phyloP scores from a whole-genome alignment of 129 eudicot genomes.

The Helianthus tuberosus region DNA sequence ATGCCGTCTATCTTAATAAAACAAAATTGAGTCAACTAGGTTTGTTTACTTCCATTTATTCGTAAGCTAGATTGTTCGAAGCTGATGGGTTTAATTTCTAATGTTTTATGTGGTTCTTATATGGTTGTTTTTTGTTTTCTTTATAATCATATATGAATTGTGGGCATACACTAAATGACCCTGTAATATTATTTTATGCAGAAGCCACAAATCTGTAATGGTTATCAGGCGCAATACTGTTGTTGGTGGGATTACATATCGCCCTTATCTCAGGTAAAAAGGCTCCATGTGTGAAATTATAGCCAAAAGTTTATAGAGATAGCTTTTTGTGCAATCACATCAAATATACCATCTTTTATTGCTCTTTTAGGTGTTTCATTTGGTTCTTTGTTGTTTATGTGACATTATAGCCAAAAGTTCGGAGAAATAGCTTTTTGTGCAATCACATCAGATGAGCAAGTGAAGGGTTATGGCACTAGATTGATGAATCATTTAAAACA shows the following conservation, averaged over 20 bases:
- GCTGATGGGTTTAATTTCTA: slow-evolving; percentile 9
- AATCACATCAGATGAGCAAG: slow-evolving; percentile 97
- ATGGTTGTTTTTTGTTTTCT: slow-evolving; percentile 9
- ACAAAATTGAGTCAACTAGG: not conserved
- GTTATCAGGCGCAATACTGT: slow-evolving; percentile 73
- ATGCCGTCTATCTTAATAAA: not conserved
- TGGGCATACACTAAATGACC: slow-evolving; percentile 1
- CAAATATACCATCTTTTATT: not conserved
- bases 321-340: slow-evolving; percentile 97
- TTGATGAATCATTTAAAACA: slow-evolving; percentile 93
- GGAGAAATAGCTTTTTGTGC: slow-evolving; percentile 99
- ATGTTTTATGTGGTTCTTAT: slow-evolving; percentile 21
- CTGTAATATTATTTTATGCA: slow-evolving; percentile 38
- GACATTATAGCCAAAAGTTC: slow-evolving; percentile 74
- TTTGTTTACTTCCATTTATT: slow-evolving; percentile 4
- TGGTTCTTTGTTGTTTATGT: slow-evolving; percentile 13
- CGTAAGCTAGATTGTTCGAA: slow-evolving; percentile 14
- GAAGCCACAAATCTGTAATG: slow-evolving; percentile 96
- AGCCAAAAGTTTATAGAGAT: slow-evolving; percentile 98
- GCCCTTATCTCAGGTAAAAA: slow-evolving; percentile 81
- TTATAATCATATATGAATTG: not conserved
- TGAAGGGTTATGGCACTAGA: slow-evolving; percentile 97
- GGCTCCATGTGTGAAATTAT: slow-evolving; percentile 18
- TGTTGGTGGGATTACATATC: slow-evolving; percentile 97
- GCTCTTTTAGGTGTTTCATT: slow-evolving; percentile 20